Conservation (phyloP, 2,329 filamentous ascomycete genomes). For the Escovopsis weberi region DNA sequence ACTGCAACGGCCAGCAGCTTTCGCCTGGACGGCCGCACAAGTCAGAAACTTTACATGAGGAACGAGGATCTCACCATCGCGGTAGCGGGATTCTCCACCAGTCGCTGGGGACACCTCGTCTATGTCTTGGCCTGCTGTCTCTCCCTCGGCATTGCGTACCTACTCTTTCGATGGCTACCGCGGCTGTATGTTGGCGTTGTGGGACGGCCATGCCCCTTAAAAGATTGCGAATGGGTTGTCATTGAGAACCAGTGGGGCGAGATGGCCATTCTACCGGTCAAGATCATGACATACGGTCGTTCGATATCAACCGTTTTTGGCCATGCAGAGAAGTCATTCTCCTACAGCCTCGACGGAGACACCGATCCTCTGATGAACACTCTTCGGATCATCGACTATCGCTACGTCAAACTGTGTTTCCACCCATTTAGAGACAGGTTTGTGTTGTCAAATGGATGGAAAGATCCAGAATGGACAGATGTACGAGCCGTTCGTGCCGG, state of each 20-base stretch:
- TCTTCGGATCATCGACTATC: slow-evolving; percentile 73
- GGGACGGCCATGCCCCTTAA: slow-evolving; percentile 53
- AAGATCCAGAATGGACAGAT: slow-evolving; percentile 78
- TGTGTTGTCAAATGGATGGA: slow-evolving; percentile 76
- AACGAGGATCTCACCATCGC: slow-evolving; percentile 92
- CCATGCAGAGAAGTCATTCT: slow-evolving; percentile 43
- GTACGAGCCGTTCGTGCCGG: slow-evolving; percentile 61
- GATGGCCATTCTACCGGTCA: slow-evolving; percentile 61
- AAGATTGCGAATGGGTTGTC: slow-evolving; percentile 77
- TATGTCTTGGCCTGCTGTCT: slow-evolving; percentile 59
- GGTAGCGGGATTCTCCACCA: slow-evolving; percentile 81
- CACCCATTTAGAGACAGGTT: slow-evolving; percentile 86
- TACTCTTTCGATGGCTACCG: slow-evolving; percentile 82
- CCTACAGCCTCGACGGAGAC: slow-evolving; percentile 41
- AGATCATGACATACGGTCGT: slow-evolving; percentile 36
- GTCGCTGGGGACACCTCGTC: slow-evolving; percentile 46
- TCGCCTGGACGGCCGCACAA: slow-evolving; percentile 48
- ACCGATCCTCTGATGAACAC: slow-evolving; percentile 60
- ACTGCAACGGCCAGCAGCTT: slow-evolving; percentile 52
- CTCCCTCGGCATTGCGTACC: slow-evolving; percentile 65
- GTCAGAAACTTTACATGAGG: slow-evolving; percentile 83
- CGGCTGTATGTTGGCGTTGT: slow-evolving; percentile 68
- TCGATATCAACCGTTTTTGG: slow-evolving; percentile 53
- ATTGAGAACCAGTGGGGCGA: slow-evolving; percentile 98
- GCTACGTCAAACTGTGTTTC: slow-evolving; percentile 86